Evolutionary conservation across 805 yeast genomes (phyloP).

Genomic region (Debaryomyces maramus): DNA sequence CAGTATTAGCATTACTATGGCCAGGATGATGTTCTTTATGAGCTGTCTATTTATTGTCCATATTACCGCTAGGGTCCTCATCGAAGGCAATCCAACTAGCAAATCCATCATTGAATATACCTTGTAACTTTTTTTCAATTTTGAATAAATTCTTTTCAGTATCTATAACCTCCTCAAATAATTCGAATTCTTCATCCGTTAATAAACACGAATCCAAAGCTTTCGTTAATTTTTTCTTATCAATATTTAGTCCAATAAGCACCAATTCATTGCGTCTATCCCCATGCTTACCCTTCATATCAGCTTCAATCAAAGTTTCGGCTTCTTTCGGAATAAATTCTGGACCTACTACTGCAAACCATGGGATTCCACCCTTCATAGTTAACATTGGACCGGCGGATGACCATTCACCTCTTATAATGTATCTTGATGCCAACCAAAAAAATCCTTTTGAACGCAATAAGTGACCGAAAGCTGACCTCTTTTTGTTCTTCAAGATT

Average conservation of each 20-base stretch:
- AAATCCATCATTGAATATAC: slow-evolving; percentile 41
- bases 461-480: slow-evolving; percentile 36
- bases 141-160: slow-evolving; percentile 26
- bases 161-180: slow-evolving; percentile 26
- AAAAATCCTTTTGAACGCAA: slow-evolving; percentile 46
- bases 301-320: slow-evolving; percentile 28
- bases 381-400: slow-evolving; percentile 46
- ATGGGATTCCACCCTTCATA: slow-evolving; percentile 42
- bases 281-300: slow-evolving; percentile 40
- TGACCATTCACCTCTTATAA: slow-evolving; percentile 46
- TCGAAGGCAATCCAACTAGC: slow-evolving; percentile 38
- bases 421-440: slow-evolving; percentile 44
- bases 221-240: slow-evolving; percentile 25
- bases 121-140: slow-evolving; percentile 29
- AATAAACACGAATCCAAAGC: slow-evolving; percentile 40
- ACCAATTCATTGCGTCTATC: slow-evolving; percentile 49
- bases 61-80: no score
- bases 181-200: slow-evolving; percentile 35
- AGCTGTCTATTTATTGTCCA: no score
- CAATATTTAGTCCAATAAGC: slow-evolving; percentile 41
- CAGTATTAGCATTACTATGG: no score
- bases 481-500: slow-evolving; percentile 32
- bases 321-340: slow-evolving; percentile 35
- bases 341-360: slow-evolving; percentile 38
- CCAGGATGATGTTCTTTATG: no score